phyloP scores from a whole-genome alignment of 208 protist genomes.

The Trypanosoma boissoni region DNA sequence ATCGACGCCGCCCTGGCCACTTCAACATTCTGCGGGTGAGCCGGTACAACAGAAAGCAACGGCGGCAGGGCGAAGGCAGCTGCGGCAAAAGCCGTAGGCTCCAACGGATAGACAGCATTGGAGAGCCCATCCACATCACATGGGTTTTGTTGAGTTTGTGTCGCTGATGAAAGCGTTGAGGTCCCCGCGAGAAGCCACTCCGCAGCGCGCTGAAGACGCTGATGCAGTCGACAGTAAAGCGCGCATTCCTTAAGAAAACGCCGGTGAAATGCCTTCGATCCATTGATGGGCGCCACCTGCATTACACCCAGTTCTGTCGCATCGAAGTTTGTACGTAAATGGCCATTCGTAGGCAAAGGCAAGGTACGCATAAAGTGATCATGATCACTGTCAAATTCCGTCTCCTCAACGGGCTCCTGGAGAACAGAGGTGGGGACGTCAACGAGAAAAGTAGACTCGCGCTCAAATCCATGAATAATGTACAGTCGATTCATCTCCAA shows the following conservation, averaged over 20 bases:
- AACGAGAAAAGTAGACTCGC: conserved; percentile 26
- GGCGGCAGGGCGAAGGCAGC: conserved; percentile 40
- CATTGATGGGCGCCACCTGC: conserved; percentile 20
- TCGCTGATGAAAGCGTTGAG: not conserved
- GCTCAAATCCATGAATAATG: conserved; percentile 25
- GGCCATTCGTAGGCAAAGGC: not conserved
- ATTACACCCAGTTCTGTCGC: conserved; percentile 22
- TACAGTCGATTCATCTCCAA: conserved; percentile 19
- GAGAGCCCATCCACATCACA: conserved; percentile 28
- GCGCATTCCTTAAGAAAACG: conserved; percentile 17
- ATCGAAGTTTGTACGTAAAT: not conserved
- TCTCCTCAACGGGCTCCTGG: not conserved
- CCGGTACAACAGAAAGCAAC: conserved; percentile 22
- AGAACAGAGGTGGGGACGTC: conserved; percentile 15
- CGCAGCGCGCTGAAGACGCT: conserved; percentile 17
- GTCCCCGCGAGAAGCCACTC: conserved; percentile 21
- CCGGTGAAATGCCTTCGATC: conserved; percentile 21
- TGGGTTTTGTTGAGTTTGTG: too few species aligned
- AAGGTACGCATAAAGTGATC: conserved; percentile 16
- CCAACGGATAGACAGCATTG: conserved; percentile 30
- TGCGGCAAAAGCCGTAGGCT: conserved; percentile 55
- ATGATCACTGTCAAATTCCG: not conserved
- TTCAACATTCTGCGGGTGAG: not conserved
- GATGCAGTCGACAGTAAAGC: conserved; percentile 19
- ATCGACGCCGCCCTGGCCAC: not conserved